phyloP scores from a whole-genome alignment of 2,329 filamentous ascomycete species.

The Exophiala lecanii-corni region DNA sequence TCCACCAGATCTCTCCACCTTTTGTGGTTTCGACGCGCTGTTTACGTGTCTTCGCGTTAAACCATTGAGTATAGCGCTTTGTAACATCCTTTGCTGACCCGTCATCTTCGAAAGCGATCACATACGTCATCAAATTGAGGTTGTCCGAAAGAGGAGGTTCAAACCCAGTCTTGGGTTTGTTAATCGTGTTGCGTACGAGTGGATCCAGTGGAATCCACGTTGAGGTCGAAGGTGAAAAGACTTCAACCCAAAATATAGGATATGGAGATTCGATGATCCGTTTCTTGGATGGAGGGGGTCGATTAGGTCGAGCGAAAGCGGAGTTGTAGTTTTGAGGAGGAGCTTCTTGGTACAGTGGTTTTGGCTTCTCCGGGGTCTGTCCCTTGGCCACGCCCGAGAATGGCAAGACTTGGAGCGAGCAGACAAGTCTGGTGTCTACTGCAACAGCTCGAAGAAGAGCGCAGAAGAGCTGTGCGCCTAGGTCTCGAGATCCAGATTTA shows the following conservation, averaged over 20 bases:
- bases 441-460: slow-evolving; percentile 78
- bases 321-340: slow-evolving; percentile 20
- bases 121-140: slow-evolving; percentile 75
- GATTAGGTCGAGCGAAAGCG: slow-evolving; percentile 2
- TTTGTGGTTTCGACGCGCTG: slow-evolving; percentile 67
- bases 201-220: slow-evolving; percentile 91
- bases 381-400: slow-evolving; percentile 52
- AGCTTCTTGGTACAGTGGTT: slow-evolving; percentile 33
- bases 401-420: slow-evolving; percentile 78
- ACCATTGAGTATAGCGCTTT: slow-evolving; percentile 78
- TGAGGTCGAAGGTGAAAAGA: slow-evolving; percentile 77
- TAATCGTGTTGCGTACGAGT: slow-evolving; percentile 73
- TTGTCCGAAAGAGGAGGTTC: slow-evolving; percentile 78
- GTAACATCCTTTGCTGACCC: slow-evolving; percentile 80
- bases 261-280: slow-evolving; percentile 59
- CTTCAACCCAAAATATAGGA: slow-evolving; percentile 92
- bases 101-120: slow-evolving; percentile 77
- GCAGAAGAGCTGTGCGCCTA: slow-evolving; percentile 87
- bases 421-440: slow-evolving; percentile 76
- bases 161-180: slow-evolving; percentile 63
- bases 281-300: slow-evolving; percentile 9
- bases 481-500: slow-evolving; percentile 76
- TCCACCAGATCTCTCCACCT: slow-evolving; percentile 54
- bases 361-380: slow-evolving; percentile 39
- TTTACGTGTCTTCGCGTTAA: slow-evolving; percentile 82